A percentile compares a stretch with the other conserved stretches of the same genome.
Conservation (phyloP, 305 asterid genomes). For the Fraxinus sp. region DNA sequence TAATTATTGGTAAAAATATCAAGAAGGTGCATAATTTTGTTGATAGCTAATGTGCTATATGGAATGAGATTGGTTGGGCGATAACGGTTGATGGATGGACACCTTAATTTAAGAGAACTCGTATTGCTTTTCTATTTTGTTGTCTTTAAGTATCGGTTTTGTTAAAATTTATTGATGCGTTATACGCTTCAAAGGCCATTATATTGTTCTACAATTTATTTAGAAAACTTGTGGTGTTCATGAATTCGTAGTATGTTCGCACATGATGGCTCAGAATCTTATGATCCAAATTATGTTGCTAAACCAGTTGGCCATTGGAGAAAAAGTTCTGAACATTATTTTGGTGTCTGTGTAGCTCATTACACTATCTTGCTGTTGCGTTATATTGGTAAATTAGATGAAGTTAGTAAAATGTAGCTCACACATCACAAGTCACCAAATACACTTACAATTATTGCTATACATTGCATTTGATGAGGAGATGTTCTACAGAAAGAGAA, state of each 20-base stretch:
- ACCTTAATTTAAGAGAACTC: neutral
- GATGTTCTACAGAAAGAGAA: neutral
- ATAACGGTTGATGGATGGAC: neutral
- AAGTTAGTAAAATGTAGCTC: neutral
- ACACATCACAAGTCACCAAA: neutral
- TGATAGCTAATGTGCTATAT: neutral
- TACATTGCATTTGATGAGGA: neutral
- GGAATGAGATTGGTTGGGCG: neutral
- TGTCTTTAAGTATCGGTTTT: neutral
- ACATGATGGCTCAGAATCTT: neutral
- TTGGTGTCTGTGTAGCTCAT: neutral
- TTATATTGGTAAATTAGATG: neutral
- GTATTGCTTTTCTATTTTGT: too few relatives aligned
- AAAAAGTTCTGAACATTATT: neutral
- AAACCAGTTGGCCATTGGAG: neutral
- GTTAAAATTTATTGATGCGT: neutral
- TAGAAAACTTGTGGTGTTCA: neutral
- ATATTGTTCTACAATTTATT: neutral
- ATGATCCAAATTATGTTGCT: neutral
- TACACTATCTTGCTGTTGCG: neutral
- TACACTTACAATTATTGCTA: neutral
- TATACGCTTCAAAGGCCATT: neutral
- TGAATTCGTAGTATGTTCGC: neutral
- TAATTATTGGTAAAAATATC: neutral
- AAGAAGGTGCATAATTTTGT: neutral